Evolutionary conservation across 2,329 filamentous ascomycete species (phyloP).

Genomic region (Venturia asperata): DNA sequence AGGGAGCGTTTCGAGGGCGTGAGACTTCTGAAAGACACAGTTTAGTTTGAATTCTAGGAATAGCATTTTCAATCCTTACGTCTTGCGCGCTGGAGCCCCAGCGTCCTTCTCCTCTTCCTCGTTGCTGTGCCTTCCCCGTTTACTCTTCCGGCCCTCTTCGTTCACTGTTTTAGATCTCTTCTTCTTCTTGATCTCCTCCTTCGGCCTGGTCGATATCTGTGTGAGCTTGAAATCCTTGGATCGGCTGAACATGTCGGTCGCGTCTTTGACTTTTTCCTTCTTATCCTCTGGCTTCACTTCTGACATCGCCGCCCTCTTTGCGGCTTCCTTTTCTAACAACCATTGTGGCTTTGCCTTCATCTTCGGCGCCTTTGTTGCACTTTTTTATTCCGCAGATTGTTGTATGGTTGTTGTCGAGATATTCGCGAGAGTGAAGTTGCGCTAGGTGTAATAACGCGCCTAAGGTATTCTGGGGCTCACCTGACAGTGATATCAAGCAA

Average conservation of each 20-base stretch:
- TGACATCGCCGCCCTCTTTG: neutral
- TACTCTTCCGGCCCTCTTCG: conserved; percentile 26
- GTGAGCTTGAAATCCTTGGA: conserved; percentile 31
- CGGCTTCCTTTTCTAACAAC: neutral
- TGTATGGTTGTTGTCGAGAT: neutral
- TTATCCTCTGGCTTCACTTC: conserved; percentile 27
- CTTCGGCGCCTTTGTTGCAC: neutral
- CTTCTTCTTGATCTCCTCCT: conserved; percentile 28
- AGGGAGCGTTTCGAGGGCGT: neutral
- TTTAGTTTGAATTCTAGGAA: neutral
- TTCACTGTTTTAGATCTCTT: conserved; percentile 25
- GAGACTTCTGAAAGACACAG: neutral
- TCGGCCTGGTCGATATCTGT: conserved; percentile 33
- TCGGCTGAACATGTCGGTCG: conserved; percentile 37
- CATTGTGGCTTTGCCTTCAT: conserved; percentile 22
- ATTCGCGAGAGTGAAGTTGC: neutral
- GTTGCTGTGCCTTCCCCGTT: conserved; percentile 11
- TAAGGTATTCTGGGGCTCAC: neutral
- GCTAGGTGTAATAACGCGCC: neutral
- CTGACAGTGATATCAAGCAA: neutral
- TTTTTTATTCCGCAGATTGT: neutral
- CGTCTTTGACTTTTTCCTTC: conserved; percentile 26
- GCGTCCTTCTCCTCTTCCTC: conserved; percentile 12
- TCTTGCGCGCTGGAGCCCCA: conserved; percentile 8
- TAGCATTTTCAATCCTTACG: neutral